Conservation (phyloP, 257 asterid genomes). For the Capsicum rhomboideum region DNA sequence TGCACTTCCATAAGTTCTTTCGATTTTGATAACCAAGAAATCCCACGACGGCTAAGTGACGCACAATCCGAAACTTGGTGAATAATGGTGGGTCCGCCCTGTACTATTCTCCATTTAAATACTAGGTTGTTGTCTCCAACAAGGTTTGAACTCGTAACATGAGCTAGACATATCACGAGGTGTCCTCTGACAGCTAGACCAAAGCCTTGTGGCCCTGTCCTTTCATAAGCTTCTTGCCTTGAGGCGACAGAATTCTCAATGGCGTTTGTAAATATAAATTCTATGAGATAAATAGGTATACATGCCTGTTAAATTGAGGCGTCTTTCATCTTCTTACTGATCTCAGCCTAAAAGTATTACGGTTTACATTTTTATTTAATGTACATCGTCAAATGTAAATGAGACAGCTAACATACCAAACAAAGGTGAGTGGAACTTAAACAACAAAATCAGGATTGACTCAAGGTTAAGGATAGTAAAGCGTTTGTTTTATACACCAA, state of each 20-base stretch:
- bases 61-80: not conserved
- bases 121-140: not conserved
- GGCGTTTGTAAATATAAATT: not conserved
- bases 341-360: not conserved
- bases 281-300: not conserved
- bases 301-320: not conserved
- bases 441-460: too few relatives aligned
- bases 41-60: not conserved
- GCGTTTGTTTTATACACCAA: too few relatives aligned
- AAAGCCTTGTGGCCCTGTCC: not conserved
- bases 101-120: not conserved
- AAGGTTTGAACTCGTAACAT: not conserved
- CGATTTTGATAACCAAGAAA: not conserved
- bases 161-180: not conserved
- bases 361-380: not conserved
- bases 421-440: not conserved
- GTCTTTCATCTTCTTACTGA: not conserved
- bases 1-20: not conserved
- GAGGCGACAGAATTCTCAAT: not conserved
- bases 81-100: not conserved
- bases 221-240: not conserved
- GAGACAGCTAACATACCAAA: not conserved
- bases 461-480: too few relatives aligned
- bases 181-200: not conserved
- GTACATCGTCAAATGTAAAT: not conserved